Percentiles rank a stretch among this genome's conserved stretches.
phyloP scores from a whole-genome alignment of 225 moss, liverwort and hornwort genomes.

The Marchantia polymorpha region DNA sequence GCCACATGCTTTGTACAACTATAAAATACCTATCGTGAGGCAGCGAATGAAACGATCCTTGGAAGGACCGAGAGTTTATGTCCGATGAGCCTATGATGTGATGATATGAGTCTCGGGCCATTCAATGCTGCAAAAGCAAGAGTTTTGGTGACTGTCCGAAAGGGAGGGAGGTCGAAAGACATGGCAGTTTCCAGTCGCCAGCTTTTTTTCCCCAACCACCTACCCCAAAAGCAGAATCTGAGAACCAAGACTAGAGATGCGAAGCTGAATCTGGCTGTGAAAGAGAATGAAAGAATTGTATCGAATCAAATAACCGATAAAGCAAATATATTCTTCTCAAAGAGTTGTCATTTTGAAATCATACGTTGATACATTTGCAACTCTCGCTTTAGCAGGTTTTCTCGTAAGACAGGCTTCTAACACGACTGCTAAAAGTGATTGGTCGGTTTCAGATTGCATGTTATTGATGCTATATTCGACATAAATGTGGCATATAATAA shows the following conservation, averaged over 20 bases:
- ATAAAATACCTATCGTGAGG: not conserved
- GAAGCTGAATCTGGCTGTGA: not conserved
- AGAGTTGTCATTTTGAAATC: slow-evolving; percentile 66
- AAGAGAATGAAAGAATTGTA: slow-evolving; percentile 4
- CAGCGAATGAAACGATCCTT: not conserved
- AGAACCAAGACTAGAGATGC: slow-evolving; percentile 1
- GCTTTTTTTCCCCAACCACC: slow-evolving; percentile 1
- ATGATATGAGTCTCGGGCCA: not conserved
- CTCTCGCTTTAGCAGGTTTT: slow-evolving; percentile 51
- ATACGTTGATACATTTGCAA: slow-evolving; percentile 58
- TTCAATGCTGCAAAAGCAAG: not conserved
- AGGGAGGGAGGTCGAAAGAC: not conserved
- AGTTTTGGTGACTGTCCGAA: not conserved
- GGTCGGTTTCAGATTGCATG: slow-evolving; percentile 61
- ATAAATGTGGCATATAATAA: slow-evolving; percentile 62
- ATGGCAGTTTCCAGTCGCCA: slow-evolving; percentile 19
- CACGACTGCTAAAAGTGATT: slow-evolving; percentile 58
- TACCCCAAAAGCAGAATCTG: not conserved
- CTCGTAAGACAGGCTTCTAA: slow-evolving; percentile 70
- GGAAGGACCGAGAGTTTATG: not conserved
- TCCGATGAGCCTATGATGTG: not conserved
- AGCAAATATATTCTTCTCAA: slow-evolving; percentile 4
- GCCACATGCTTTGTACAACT: not conserved
- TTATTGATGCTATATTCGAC: slow-evolving; percentile 63
- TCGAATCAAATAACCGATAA: not conserved